These are phyloP conservation scores for Gomphus bonarii DNA, from an alignment of 1,284 basidiomycete genomes.

Conservation along the genomic window DNA sequence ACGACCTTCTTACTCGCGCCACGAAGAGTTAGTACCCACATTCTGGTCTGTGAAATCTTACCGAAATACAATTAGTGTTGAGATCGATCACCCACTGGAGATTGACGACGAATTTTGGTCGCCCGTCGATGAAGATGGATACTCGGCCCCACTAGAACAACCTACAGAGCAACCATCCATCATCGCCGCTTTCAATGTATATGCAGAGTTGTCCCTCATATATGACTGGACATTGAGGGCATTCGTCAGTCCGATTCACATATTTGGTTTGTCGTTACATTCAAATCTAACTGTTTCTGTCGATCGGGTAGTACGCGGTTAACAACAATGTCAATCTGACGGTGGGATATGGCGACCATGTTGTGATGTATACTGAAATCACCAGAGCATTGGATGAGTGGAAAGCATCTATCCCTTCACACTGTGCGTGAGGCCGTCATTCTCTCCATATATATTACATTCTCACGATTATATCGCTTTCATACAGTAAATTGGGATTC, in stretches of 20 bases:
- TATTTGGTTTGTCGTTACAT: neutral
- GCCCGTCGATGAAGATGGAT: neutral
- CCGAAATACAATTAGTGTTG: neutral
- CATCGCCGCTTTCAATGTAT: conserved; percentile 1
- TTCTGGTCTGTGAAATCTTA: neutral
- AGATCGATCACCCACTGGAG: conserved; percentile 2
- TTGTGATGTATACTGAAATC: neutral
- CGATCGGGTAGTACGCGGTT: neutral
- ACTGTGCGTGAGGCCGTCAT: neutral
- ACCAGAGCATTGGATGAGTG: neutral
- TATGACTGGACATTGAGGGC: neutral
- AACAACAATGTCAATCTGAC: neutral
- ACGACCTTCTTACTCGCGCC: neutral
- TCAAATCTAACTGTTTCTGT: neutral
- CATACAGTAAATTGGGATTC: neutral
- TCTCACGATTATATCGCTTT: neutral
- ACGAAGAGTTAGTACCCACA: conserved; percentile 1
- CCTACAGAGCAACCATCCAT: neutral
- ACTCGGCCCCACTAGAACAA: neutral
- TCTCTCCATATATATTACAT: neutral
- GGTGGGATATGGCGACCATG: neutral
- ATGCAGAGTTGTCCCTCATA: neutral
- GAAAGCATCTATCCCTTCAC: neutral
- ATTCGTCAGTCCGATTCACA: neutral
- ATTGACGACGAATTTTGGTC: conserved; percentile 7